phyloP scores from a whole-genome alignment of 495 filamentous ascomycete genomes.

The Aspergillus saccharolyticus region DNA sequence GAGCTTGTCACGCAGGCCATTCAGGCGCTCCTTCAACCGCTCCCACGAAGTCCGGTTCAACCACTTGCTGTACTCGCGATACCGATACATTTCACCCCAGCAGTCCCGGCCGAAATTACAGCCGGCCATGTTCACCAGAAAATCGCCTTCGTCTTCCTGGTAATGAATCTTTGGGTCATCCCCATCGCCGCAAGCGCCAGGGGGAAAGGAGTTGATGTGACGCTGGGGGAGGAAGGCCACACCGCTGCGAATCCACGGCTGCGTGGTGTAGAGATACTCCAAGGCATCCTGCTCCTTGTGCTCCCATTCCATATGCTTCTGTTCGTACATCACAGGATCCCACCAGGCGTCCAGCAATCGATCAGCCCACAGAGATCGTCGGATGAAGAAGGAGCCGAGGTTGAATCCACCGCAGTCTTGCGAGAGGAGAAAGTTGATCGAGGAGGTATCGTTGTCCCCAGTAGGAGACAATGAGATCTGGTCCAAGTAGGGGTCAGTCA shows the following conservation, averaged over 20 bases:
- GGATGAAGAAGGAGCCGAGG: slow-evolving; percentile 90
- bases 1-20: slow-evolving; percentile 21
- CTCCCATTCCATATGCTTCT: slow-evolving; percentile 98
- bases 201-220: slow-evolving; percentile 89
- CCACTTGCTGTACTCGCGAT: slow-evolving; percentile 78
- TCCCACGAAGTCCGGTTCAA: slow-evolving; percentile 81
- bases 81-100: slow-evolving; percentile 95
- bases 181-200: slow-evolving; percentile 77
- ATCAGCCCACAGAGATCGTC: slow-evolving; percentile 81
- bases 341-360: slow-evolving; percentile 95
- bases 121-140: slow-evolving; percentile 98
- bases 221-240: slow-evolving; percentile 89
- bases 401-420: slow-evolving; percentile 98
- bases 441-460: slow-evolving; percentile 67
- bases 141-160: slow-evolving; percentile 76
- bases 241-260: slow-evolving; percentile 87
- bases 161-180: slow-evolving; percentile 80
- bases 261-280: slow-evolving; percentile 84
- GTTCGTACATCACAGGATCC: slow-evolving; percentile 97
- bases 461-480: slow-evolving; percentile 59
- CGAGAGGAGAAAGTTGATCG: slow-evolving; percentile 81
- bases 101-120: slow-evolving; percentile 96
- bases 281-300: slow-evolving; percentile 97
- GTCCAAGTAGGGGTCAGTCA: slow-evolving; percentile 68
- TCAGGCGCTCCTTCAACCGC: slow-evolving; percentile 39